phyloP scores from a whole-genome alignment of 148 eudicot species.

The Arctostaphylos glauca region DNA sequence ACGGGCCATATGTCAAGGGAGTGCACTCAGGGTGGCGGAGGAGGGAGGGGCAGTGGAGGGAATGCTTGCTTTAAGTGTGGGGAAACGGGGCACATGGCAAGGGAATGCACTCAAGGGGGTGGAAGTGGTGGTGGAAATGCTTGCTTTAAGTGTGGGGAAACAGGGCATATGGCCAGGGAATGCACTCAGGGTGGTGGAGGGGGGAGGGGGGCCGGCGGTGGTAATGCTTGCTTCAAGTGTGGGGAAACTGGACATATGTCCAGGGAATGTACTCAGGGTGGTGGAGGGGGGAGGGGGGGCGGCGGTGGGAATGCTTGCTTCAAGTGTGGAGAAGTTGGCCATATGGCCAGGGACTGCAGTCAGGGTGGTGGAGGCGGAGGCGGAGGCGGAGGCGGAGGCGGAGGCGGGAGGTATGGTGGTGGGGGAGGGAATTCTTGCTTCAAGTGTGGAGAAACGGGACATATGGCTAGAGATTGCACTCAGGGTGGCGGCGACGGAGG shows the following conservation, averaged over 20 bases:
- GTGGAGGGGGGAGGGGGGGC: neutral
- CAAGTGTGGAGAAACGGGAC: conserved; percentile 5
- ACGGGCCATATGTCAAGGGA: conserved; percentile 40
- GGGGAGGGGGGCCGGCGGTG: neutral
- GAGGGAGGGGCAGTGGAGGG: conserved; percentile 34
- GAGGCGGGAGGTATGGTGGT: conserved; percentile 17
- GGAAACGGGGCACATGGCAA: conserved; percentile 10
- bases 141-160: conserved; percentile 14
- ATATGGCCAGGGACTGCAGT: conserved; percentile 14
- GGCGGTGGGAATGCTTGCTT: conserved; percentile 3
- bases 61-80: conserved; percentile 11
- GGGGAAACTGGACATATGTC: conserved; percentile 9
- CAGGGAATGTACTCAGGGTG: conserved; percentile 5
- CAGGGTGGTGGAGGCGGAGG: conserved; percentile 4
- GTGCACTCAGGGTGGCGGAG: conserved; percentile 23
- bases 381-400: conserved; percentile 12
- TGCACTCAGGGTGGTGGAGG: conserved; percentile 9
- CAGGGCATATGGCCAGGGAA: conserved; percentile 13
- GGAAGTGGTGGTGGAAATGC: conserved; percentile 8
- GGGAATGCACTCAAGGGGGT: conserved; percentile 11
- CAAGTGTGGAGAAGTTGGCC: conserved; percentile 10
- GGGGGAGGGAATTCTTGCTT: conserved; percentile 18
- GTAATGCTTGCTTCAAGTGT: conserved; percentile 4
- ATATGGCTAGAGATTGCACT: conserved; percentile 25
- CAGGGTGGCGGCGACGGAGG: conserved; percentile 27